Conservation (phyloP, 1,139 yeast species). For the Taphrina confusa region DNA sequence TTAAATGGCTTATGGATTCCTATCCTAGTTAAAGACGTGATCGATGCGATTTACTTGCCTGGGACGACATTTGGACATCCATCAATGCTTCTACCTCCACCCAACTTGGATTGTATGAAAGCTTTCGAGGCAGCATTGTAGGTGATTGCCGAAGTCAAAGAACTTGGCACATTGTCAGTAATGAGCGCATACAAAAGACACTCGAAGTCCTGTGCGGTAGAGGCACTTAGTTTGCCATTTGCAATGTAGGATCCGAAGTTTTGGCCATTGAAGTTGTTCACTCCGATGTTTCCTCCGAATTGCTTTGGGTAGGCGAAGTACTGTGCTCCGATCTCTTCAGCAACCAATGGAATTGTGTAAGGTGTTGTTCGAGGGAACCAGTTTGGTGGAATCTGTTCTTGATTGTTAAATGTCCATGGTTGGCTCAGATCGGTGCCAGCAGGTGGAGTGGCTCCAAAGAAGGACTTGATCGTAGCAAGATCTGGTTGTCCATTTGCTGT, state of each 20-base stretch:
- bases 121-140: slow-evolving; percentile 10
- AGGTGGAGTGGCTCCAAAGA: slow-evolving; percentile 31
- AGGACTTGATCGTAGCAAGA: slow-evolving; percentile 10
- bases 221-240: slow-evolving; percentile 8
- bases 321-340: slow-evolving; percentile 17
- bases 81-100: background rate
- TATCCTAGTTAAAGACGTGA: background rate
- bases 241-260: background rate
- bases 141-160: slow-evolving; percentile 8
- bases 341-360: background rate
- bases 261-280: slow-evolving; percentile 14
- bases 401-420: slow-evolving; percentile 30
- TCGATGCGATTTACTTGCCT: slow-evolving; percentile 1
- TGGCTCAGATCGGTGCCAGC: slow-evolving; percentile 9
- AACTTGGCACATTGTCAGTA: slow-evolving; percentile 29
- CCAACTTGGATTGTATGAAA: background rate
- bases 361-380: slow-evolving; percentile 28
- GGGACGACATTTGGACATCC: slow-evolving; percentile 18
- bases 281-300: slow-evolving; percentile 31
- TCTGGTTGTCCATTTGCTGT: slow-evolving; percentile 8
- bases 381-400: slow-evolving; percentile 17
- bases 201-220: slow-evolving; percentile 1
- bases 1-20: too few relatives aligned
- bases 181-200: slow-evolving; percentile 16
- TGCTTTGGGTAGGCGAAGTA: slow-evolving; percentile 18